Conservation (phyloP, 306 rosid genomes). For the Crataegus laevigata region DNA sequence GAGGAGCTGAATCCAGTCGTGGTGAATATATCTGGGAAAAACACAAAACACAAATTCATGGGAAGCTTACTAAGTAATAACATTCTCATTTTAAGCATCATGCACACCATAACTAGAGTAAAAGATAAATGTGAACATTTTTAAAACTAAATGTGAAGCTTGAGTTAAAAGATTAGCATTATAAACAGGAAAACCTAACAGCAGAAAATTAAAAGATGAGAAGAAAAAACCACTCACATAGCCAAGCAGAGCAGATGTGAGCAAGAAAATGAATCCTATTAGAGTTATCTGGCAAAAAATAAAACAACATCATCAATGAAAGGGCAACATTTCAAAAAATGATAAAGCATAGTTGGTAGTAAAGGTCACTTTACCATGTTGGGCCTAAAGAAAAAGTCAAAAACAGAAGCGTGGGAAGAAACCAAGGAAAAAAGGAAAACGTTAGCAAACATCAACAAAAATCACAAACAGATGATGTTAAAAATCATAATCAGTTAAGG, state of each 20-base stretch:
- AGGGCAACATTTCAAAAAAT: conserved; percentile 10
- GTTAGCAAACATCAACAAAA: conserved; percentile 32
- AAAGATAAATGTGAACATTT: neutral
- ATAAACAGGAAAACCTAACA: conserved; percentile 3
- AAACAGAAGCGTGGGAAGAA: conserved; percentile 8
- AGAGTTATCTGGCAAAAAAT: conserved; percentile 70
- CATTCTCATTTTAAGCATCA: neutral
- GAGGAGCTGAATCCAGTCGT: conserved; percentile 78
- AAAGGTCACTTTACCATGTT: conserved; percentile 57
- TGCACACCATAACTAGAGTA: neutral
- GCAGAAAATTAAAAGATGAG: neutral
- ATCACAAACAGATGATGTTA: neutral
- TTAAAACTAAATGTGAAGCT: neutral
- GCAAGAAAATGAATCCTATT: conserved; percentile 70
- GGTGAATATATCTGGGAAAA: conserved; percentile 70
- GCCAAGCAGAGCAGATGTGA: conserved; percentile 79
- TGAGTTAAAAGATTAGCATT: neutral
- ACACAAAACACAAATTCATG: neutral
- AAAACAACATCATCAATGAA: conserved; percentile 18
- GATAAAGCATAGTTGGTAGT: conserved; percentile 13
- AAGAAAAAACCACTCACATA: conserved; percentile 58
- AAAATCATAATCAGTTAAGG: neutral
- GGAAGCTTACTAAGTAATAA: neutral
- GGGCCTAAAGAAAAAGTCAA: conserved; percentile 51
- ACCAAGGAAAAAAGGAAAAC: conserved; percentile 22